Evolutionary conservation across 2,329 filamentous ascomycete genomes (phyloP), one percentile per base, ranked within the genome.

Genomic region (Gnomoniopsis smithogilvyi): DNA sequence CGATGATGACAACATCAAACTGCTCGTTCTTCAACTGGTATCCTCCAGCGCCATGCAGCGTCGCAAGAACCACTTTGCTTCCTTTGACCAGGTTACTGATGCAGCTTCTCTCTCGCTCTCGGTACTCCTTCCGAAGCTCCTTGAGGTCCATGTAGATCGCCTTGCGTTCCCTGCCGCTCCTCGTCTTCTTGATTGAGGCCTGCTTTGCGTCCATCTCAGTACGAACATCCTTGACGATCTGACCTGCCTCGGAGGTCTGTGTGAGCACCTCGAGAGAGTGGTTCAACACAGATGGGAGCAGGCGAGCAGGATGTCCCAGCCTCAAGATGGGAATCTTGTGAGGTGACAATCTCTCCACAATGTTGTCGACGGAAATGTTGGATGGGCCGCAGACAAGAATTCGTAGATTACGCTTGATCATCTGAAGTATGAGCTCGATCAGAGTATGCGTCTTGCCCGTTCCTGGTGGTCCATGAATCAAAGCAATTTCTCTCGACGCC

Each of bases 351-450:
- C 95, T 87, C 74, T 99, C 95, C 10, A 97, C 93, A 59, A 99
- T 96, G 69, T 99, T 99, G 80, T 99, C 95, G 1, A 99, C 95
- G 0, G 92, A 95, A 66, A 99, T 93, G 71, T 99, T 99, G 33
- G 92, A 96, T 0, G 95, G 95, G 0, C 94, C 95, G 68, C 95
- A 98, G n/a, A 98, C 94, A 1, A 98, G 80, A 12, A 98, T 80
- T 1, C 92, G 85, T 56, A 88, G 81, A 36, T 86, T 83, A 24
- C 85, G 84, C 69, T 87, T 88, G 56, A 96, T 79, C 66, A 98
- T 78, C 69, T 99, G 95, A n/a, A 96, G 80, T 62, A 99, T 96
- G 14, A 99, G 80, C 73, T 99, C 95, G 61, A 99, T 94, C 43
- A 99, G 77, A 0, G 95, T 98, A 70, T 98, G 94, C 0, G 95